phyloP scores from a whole-genome alignment of 148 eudicot species.

The Pouteria glomerata region DNA sequence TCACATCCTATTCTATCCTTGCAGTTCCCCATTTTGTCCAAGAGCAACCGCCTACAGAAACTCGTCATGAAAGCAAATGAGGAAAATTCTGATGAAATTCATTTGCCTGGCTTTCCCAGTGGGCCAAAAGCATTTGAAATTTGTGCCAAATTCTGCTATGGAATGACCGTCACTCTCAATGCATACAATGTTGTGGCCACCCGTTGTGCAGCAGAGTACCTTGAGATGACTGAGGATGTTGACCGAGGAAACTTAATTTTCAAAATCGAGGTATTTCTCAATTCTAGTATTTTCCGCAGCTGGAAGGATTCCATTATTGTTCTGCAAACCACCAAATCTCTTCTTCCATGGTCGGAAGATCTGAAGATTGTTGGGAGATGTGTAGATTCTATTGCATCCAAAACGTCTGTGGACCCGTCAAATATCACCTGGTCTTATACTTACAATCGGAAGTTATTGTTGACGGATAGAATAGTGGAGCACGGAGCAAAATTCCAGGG shows the following conservation, averaged over 20 bases:
- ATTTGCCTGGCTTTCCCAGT: constrained; percentile 59
- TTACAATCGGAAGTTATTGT: constrained; percentile 54
- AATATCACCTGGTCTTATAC: constrained; percentile 77
- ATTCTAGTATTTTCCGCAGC: constrained; percentile 62
- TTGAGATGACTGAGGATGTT: constrained; percentile 73
- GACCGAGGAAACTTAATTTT: constrained; percentile 69
- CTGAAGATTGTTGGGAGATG: constrained; percentile 63
- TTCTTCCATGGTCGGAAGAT: constrained; percentile 73
- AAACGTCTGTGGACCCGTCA: constrained; percentile 62
- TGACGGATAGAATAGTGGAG: constrained; percentile 40
- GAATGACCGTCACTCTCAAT: constrained; percentile 70
- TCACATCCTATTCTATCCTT: constrained; percentile 12
- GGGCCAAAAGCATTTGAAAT: constrained; percentile 83
- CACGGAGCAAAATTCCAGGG: constrained; percentile 18
- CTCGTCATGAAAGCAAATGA: constrained; percentile 53
- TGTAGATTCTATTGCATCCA: constrained; percentile 74
- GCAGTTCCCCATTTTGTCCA: constrained; percentile 86
- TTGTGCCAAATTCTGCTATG: constrained; percentile 87
- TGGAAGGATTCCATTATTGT: constrained; percentile 93
- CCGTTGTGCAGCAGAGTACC: constrained; percentile 89
- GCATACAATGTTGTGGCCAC: constrained; percentile 82
- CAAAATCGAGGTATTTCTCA: constrained; percentile 81
- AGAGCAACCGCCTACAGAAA: constrained; percentile 66
- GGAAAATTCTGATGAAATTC: constrained; percentile 47
- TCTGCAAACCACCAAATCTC: constrained; percentile 58